A percentile compares a stretch with the other conserved stretches of the same genome.
phyloP scores from a whole-genome alignment of 805 yeast species.

The Pichia phayaonensis region DNA sequence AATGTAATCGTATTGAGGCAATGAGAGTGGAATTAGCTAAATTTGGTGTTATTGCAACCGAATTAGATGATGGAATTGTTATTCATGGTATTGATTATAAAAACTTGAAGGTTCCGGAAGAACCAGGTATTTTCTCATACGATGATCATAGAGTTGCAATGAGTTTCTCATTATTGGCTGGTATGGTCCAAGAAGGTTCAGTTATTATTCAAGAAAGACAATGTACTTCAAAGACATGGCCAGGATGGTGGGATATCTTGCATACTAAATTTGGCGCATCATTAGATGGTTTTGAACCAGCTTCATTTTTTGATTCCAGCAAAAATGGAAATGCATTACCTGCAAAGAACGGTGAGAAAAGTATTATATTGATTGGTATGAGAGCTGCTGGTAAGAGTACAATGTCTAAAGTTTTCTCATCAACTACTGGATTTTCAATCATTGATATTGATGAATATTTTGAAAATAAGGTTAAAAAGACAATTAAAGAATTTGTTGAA shows the following conservation, averaged over 20 bases:
- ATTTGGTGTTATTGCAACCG: slow-evolving; percentile 81
- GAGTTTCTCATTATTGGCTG: slow-evolving; percentile 88
- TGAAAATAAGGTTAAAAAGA: slow-evolving; percentile 43
- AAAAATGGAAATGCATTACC: slow-evolving; percentile 13
- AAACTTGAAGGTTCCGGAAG: slow-evolving; percentile 48
- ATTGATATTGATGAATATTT: slow-evolving; percentile 72
- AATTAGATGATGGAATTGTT: slow-evolving; percentile 87
- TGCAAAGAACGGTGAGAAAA: slow-evolving; percentile 37
- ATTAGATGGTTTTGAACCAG: slow-evolving; percentile 62
- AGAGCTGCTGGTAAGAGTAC: slow-evolving; percentile 96
- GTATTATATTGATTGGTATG: slow-evolving; percentile 88
- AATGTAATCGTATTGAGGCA: slow-evolving; percentile 92
- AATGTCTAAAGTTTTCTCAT: slow-evolving; percentile 71
- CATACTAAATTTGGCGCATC: slow-evolving; percentile 57
- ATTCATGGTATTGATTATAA: slow-evolving; percentile 59
- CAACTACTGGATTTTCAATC: slow-evolving; percentile 55
- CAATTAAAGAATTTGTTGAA: slow-evolving; percentile 55
- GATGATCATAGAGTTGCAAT: slow-evolving; percentile 98
- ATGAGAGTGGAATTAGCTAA: slow-evolving; percentile 85
- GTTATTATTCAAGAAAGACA: slow-evolving; percentile 78
- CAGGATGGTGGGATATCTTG: slow-evolving; percentile 98
- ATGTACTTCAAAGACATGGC: slow-evolving; percentile 98
- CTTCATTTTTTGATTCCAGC: slow-evolving; percentile 12
- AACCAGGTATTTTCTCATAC: slow-evolving; percentile 63
- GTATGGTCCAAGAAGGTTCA: slow-evolving; percentile 43